A percentile compares a stretch with the other conserved stretches of the same genome.
phyloP scores from a whole-genome alignment of 2,329 filamentous ascomycete species.

The Ophiostoma ips region DNA sequence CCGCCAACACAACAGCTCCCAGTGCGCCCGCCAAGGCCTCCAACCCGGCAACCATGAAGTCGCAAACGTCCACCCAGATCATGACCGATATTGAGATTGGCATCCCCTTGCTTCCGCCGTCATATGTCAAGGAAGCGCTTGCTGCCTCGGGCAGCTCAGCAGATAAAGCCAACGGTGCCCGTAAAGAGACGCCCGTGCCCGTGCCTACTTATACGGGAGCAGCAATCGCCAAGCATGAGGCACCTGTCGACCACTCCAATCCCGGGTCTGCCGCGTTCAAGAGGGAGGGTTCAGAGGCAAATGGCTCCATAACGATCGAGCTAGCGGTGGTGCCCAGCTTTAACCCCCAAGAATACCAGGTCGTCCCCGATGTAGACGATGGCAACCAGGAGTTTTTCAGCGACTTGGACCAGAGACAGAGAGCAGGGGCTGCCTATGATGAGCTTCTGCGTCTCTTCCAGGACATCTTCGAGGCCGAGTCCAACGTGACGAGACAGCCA shows the following conservation, averaged over 20 bases:
- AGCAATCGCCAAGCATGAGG: neutral
- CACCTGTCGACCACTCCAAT: neutral
- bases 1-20: neutral
- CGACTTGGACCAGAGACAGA: constrained; percentile 65
- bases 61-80: constrained; percentile 22
- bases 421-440: constrained; percentile 59
- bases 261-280: neutral
- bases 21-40: neutral
- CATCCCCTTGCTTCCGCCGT: constrained; percentile 23
- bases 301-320: constrained; percentile 32
- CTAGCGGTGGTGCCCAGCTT: constrained; percentile 27
- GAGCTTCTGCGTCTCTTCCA: constrained; percentile 56
- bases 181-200: neutral
- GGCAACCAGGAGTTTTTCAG: constrained; percentile 43
- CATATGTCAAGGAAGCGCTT: neutral
- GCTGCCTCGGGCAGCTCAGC: neutral
- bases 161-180: neutral
- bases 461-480: constrained; percentile 65
- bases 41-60: constrained; percentile 11
- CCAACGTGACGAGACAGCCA: constrained; percentile 44
- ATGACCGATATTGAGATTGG: constrained; percentile 32
- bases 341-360: constrained; percentile 38
- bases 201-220: neutral
- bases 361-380: constrained; percentile 34
- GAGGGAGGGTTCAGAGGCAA: neutral